Conservation (phyloP, 306 rosid genomes). For the Fagus crenata region DNA sequence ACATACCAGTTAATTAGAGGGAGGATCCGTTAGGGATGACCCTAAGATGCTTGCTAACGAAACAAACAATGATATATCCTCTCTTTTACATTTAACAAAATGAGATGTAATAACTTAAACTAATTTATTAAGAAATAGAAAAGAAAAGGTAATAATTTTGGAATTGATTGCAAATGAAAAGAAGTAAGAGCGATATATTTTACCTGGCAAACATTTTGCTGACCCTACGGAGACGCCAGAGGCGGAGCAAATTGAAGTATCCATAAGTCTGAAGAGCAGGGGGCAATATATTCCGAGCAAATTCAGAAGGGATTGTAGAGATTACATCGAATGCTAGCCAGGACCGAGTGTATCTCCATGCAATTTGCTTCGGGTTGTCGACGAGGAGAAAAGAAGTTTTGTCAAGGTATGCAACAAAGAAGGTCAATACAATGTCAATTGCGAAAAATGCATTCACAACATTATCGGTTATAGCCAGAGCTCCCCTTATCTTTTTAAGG, state of each 20-base stretch:
- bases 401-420: constrained; percentile 75
- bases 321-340: constrained; percentile 66
- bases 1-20: too few species aligned
- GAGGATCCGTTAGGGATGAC: too few species aligned
- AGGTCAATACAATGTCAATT: constrained; percentile 61
- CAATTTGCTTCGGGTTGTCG: constrained; percentile 48
- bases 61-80: too few species aligned
- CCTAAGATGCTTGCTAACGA: too few species aligned
- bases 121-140: neutral
- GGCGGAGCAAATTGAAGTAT: constrained; percentile 68
- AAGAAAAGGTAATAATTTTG: too few species aligned
- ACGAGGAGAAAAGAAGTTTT: constrained; percentile 52
- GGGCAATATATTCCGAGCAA: constrained; percentile 40
- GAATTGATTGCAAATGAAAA: neutral
- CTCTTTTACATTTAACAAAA: too few species aligned
- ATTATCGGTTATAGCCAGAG: constrained; percentile 48
- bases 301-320: constrained; percentile 62
- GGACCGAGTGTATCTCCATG: constrained; percentile 52
- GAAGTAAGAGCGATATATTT: neutral
- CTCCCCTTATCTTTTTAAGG: constrained; percentile 24
- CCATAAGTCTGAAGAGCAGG: constrained; percentile 46
- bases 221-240: constrained; percentile 84
- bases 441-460: constrained; percentile 60
- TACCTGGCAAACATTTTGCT: constrained; percentile 76
- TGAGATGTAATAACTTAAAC: neutral